Evolutionary conservation across 331 rosid genomes (phyloP).

Genomic region (Quercus phellos): DNA sequence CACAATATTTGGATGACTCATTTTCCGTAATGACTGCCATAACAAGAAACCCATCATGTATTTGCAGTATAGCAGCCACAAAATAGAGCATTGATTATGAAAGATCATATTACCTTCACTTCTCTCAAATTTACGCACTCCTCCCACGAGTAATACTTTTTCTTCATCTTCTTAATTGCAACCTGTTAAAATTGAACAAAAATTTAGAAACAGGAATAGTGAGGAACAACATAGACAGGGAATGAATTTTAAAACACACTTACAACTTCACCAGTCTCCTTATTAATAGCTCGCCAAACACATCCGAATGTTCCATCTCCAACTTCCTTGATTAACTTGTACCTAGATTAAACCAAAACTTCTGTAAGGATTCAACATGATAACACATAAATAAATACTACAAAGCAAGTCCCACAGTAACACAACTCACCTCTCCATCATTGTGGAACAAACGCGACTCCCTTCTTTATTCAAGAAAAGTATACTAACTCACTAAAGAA

Average conservation of each 20-base stretch:
- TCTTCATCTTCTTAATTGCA: constrained; percentile 97
- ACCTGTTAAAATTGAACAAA: constrained; percentile 43
- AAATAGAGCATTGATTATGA: background rate
- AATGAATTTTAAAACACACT: constrained; percentile 27
- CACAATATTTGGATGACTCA: constrained; percentile 93
- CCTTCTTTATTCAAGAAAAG: constrained; percentile 64
- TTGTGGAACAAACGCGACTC: constrained; percentile 49
- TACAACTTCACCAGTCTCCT: constrained; percentile 95
- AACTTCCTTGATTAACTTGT: constrained; percentile 92
- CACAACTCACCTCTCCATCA: constrained; percentile 85
- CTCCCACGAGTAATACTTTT: constrained; percentile 91
- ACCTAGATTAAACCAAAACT: constrained; percentile 37
- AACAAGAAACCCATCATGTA: background rate
- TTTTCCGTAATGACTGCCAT: constrained; percentile 71
- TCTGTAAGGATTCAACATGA: background rate
- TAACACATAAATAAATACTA: background rate
- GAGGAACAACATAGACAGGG: background rate
- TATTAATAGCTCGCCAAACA: constrained; percentile 92
- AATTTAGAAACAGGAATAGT: constrained; percentile 16
- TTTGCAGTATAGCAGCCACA: background rate
- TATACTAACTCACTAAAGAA: constrained; percentile 48
- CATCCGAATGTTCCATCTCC: constrained; percentile 98
- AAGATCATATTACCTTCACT: constrained; percentile 65
- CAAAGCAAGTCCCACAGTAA: background rate
- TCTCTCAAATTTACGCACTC: constrained; percentile 94